These are phyloP conservation scores for Triglochin maritima DNA, from an alignment of 106 monocot species.

Conservation along the genomic window DNA sequence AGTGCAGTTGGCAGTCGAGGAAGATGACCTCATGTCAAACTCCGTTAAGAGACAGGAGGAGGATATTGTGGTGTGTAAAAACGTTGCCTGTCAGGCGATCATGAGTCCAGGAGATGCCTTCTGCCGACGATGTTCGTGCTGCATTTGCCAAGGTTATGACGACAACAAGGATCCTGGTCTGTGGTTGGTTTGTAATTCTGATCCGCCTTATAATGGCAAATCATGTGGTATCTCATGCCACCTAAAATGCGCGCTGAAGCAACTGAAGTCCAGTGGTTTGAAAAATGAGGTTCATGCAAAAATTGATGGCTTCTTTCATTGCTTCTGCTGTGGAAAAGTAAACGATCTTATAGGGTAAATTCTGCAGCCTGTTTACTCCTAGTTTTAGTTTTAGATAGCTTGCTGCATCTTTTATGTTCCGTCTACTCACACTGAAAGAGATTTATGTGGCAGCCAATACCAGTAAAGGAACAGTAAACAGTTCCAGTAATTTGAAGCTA, in stretches of 20 bases:
- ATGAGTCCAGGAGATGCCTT: conserved; percentile 10
- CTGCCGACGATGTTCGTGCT: conserved; percentile 26
- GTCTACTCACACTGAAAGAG: too few species aligned
- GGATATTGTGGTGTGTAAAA: conserved; percentile 15
- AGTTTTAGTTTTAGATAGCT: too few species aligned
- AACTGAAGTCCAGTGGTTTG: background rate
- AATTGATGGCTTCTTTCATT: conserved; percentile 8
- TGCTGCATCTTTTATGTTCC: too few species aligned
- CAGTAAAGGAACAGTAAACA: too few species aligned
- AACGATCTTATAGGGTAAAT: conserved; percentile 9
- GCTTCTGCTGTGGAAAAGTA: conserved; percentile 11
- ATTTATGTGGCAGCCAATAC: too few species aligned
- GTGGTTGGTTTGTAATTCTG: conserved; percentile 21
- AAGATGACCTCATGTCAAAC: conserved; percentile 2
- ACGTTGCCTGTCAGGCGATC: conserved; percentile 21
- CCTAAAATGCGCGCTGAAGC: conserved; percentile 9
- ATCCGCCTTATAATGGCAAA: conserved; percentile 8
- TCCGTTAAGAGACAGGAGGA: conserved; percentile 13
- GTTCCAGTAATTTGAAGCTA: too few species aligned
- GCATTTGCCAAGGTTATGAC: conserved; percentile 22
- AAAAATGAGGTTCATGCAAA: background rate
- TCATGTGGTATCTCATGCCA: conserved; percentile 22
- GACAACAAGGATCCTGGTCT: conserved; percentile 24
- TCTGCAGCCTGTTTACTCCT: too few species aligned
- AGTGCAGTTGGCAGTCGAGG: conserved; percentile 3